Base-by-base conservation (phyloP, 805 yeast species). In the Wickerhamiella qilinensis region DNA sequence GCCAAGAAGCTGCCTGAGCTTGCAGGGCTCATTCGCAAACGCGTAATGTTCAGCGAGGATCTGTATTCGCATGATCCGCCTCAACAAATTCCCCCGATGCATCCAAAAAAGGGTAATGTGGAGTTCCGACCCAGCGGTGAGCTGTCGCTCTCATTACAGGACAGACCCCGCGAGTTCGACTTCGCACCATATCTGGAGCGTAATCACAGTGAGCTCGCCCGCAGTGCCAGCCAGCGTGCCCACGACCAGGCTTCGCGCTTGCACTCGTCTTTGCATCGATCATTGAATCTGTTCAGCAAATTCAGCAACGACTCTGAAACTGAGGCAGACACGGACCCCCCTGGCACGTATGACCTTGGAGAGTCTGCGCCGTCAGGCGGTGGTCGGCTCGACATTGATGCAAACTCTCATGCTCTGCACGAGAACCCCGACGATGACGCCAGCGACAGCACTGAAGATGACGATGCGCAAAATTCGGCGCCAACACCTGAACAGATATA, bases 41-140 rank as follows among this genome's bases (percentile, higher is more conserved):
- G 43, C 19, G 54, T 50, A 7, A 48, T 46, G n/a, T 86, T 86
- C 57, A 84, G 91, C 0, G 66, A 83, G 3, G 80, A 80, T 37
- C 73, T 77, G 38, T 69, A 84, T 43, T 67, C 65, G 0, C 65
- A 64, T 44, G 95, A 86, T 56, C 96, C 96, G 2, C 94, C 94
- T 1, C 96, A 86, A 52, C 94, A 85, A 54, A 80, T 86, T 43
- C 96, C 96, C 2, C 79, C 93, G 1, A 63, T 93, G 51, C 69
- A 67, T 43, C 95, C 96, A 5, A 66, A 77, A 46, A 67, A 69
- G 48, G 95, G 96, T 6, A 78, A 83, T 51, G 85, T 77, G 18
- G 65, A 53, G 36, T 52, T 59, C 42, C 38, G 43, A 11, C 40
- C 49, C 12, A 43, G 40, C 18, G 63, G 63, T 19, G 47, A 50